Evolutionary conservation across 1,139 yeast genomes (phyloP).

Genomic region (Scheffersomyces segobiensis): DNA sequence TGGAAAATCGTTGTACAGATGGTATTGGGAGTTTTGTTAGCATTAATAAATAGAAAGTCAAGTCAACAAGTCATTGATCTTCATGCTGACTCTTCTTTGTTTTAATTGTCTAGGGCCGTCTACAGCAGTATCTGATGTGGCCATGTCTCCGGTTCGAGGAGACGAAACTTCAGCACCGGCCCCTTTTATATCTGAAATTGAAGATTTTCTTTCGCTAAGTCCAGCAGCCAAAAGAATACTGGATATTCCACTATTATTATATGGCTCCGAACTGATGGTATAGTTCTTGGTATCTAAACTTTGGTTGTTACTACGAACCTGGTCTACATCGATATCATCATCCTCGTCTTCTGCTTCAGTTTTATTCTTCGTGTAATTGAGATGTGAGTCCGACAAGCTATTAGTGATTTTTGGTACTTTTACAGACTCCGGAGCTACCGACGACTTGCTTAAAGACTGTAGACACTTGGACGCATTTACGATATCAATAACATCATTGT

Average conservation of each 20-base stretch:
- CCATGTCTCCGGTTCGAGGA: background rate
- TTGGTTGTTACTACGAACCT: background rate
- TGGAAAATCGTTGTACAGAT: background rate
- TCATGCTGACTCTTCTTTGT: slow-evolving; percentile 12
- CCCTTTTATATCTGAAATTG: slow-evolving; percentile 2
- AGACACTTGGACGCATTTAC: slow-evolving; percentile 44
- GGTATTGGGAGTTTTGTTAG: background rate
- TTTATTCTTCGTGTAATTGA: background rate
- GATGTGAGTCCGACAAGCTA: background rate
- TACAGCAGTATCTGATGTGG: background rate
- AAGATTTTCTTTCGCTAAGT: slow-evolving; percentile 1
- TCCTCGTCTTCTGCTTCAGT: background rate
- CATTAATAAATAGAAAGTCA: background rate
- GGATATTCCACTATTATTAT: slow-evolving; percentile 10
- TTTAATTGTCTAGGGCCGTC: background rate
- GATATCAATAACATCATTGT: slow-evolving; percentile 31
- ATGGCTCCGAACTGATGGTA: slow-evolving; percentile 4
- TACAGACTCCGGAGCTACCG: background rate
- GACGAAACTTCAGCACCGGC: slow-evolving; percentile 1
- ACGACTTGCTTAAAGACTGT: slow-evolving; percentile 28
- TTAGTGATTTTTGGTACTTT: background rate
- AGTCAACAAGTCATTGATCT: slow-evolving; percentile 15
- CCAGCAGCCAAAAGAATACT: slow-evolving; percentile 17
- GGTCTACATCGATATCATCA: background rate
- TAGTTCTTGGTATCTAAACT: slow-evolving; percentile 1